phyloP scores from a whole-genome alignment of 306 rosid genomes.

The Sicyos edulis region DNA sequence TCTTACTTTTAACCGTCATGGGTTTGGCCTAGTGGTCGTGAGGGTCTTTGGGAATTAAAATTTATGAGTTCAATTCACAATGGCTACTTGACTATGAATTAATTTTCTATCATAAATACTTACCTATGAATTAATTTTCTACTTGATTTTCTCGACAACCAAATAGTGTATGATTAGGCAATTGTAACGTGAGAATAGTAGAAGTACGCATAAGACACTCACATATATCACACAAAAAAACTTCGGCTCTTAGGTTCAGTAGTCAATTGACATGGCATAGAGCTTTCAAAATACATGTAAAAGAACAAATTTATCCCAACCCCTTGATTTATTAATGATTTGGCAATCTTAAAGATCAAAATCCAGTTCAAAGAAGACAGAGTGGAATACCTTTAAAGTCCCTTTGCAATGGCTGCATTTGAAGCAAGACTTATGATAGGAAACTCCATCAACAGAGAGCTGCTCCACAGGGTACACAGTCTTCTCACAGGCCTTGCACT shows the following conservation, averaged over 20 bases:
- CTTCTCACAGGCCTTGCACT: constrained; percentile 93
- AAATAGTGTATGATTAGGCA: too few species aligned
- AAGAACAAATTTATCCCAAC: not conserved
- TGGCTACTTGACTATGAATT: too few species aligned
- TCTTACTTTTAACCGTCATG: too few species aligned
- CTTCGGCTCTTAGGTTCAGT: not conserved
- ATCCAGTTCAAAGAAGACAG: not conserved
- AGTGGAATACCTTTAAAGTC: constrained; percentile 62
- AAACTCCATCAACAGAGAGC: constrained; percentile 82
- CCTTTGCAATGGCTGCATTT: constrained; percentile 97
- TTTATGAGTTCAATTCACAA: too few species aligned
- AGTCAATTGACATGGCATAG: not conserved
- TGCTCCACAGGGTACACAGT: constrained; percentile 91
- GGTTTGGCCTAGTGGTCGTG: too few species aligned
- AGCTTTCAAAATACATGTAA: not conserved
- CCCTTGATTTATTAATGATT: not conserved
- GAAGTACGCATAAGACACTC: too few species aligned
- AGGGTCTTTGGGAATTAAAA: too few species aligned
- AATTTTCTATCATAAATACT: too few species aligned
- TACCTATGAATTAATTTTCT: too few species aligned
- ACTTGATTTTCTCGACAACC: too few species aligned
- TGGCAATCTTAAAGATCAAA: not conserved
- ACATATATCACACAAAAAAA: not conserved
- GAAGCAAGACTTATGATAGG: constrained; percentile 89
- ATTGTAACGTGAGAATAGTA: too few species aligned